Evolutionary conservation across 73 alveolate genomes (phyloP).

Genomic region (Tetrahymena malaccensis): DNA sequence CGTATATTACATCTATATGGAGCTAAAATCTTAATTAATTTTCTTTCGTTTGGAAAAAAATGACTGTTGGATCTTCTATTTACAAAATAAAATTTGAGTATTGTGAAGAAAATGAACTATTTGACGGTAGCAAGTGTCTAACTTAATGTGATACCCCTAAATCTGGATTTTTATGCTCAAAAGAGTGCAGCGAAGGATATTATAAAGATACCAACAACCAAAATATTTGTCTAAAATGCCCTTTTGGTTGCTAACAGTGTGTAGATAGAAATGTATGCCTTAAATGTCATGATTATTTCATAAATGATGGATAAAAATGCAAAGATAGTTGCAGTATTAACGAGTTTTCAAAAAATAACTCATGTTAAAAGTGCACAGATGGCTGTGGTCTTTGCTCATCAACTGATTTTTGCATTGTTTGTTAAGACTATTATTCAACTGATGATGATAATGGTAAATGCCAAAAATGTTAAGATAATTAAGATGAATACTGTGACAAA

Average conservation of each 20-base stretch:
- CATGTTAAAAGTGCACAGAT: not conserved
- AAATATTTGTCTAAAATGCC: not conserved
- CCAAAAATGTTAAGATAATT: not conserved
- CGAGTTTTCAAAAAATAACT: not conserved
- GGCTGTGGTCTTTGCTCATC: not conserved
- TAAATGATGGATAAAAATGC: not conserved
- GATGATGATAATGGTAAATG: not conserved
- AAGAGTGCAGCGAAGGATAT: not conserved
- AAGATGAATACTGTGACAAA: not conserved
- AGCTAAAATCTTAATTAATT: not conserved
- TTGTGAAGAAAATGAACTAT: not conserved
- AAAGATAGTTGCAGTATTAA: not conserved
- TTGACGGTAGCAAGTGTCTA: not conserved
- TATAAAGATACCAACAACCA: not conserved
- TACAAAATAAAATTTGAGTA: not conserved
- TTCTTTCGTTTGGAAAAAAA: not conserved
- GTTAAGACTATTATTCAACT: not conserved
- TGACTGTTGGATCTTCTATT: not conserved
- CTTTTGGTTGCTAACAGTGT: not conserved
- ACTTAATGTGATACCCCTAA: not conserved
- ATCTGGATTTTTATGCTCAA: not conserved
- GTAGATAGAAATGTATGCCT: not conserved
- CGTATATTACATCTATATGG: not conserved
- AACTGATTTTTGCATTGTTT: not conserved
- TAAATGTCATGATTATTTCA: not conserved